Evolutionary conservation across 2,329 filamentous ascomycete genomes (phyloP), one percentile per base, ranked within the genome.

Genomic region (Ophiostoma populinum): DNA sequence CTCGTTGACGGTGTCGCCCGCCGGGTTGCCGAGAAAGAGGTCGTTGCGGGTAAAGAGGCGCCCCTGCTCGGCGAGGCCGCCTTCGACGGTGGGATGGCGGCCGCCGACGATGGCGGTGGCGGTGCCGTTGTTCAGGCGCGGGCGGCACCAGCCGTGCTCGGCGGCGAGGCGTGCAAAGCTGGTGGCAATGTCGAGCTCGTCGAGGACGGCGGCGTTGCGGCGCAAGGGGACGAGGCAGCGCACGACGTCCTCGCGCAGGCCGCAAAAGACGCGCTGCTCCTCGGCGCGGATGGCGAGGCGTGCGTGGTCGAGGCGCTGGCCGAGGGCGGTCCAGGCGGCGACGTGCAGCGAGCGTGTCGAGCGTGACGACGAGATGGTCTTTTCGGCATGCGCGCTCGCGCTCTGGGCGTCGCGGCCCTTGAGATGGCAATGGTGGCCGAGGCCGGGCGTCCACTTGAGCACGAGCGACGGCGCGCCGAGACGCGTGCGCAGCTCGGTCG

Each of bases 391-490:
- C 6, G 8, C 7, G 2, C 6, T 20, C 13, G 17, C n/a, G 7
- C 15, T 17, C 22, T 29, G 21, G 3, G 24, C 24, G 47, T 90
- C 79, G 51, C 80, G 86, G 22, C 83, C 83, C 54, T 78, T 90
- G 46, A 95, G 69, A 51, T 95, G 86, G 46, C 80, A 86, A 48
- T 92, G 80, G 52, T 98, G 82, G 7, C 90, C 87, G 2, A 93
- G 65, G 11, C 76, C 78, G 1, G 87, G 79, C 1, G 78, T 83
- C 80, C 85, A 95, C 47, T 78, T 80, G 15, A 98, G 66, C 1
- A 74, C 79, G 28, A 95, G 65, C 39, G 67, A 76, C 6, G 70
- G 55, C 9, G 74, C 72, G 38, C 56, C 54, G 28, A 87, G 63
- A 5, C 69, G 62, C 10, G 65, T 53, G 35, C 75, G 71, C 16